Conservation (phyloP, 1,139 yeast species). For the Kazachstania sp. region DNA sequence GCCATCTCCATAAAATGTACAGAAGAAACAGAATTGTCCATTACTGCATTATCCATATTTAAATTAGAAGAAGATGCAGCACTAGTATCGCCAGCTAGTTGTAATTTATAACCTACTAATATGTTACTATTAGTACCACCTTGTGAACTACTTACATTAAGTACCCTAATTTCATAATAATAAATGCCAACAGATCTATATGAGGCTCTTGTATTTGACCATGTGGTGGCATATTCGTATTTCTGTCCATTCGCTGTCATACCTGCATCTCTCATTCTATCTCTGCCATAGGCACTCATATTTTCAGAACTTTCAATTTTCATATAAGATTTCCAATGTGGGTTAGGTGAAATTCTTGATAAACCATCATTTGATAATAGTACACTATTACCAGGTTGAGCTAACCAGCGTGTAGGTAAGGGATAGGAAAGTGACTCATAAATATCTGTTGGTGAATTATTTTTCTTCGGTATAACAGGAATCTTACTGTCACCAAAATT, state of each 20-base stretch:
- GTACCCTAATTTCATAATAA: constrained; percentile 47
- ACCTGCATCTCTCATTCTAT: constrained; percentile 16
- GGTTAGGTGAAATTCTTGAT: constrained; percentile 22
- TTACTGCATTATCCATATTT: constrained; percentile 3
- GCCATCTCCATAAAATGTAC: constrained; percentile 5
- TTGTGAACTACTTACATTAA: constrained; percentile 31
- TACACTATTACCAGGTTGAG: constrained; percentile 27
- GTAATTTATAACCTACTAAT: constrained; percentile 36
- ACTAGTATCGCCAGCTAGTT: constrained; percentile 6
- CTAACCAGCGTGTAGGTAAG: constrained; percentile 34
- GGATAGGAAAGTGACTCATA: constrained; percentile 27
- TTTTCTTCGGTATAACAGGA: constrained; percentile 13
- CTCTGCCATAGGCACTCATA: constrained; percentile 8
- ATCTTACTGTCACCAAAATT: constrained; percentile 1
- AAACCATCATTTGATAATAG: constrained; percentile 29
- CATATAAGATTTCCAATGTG: constrained; percentile 29
- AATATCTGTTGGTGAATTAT: constrained; percentile 16
- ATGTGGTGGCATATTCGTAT: constrained; percentile 33
- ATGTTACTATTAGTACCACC: constrained; percentile 36
- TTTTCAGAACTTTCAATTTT: constrained; percentile 11
- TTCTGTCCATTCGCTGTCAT: constrained; percentile 15
- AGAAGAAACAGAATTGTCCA: constrained; percentile 3
- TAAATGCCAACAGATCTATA: constrained; percentile 40
- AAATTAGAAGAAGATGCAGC: background rate
- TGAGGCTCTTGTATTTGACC: constrained; percentile 39